Conservation (phyloP, 2,329 filamentous ascomycete species). For the Pseudocercospora pini-densiflorae region DNA sequence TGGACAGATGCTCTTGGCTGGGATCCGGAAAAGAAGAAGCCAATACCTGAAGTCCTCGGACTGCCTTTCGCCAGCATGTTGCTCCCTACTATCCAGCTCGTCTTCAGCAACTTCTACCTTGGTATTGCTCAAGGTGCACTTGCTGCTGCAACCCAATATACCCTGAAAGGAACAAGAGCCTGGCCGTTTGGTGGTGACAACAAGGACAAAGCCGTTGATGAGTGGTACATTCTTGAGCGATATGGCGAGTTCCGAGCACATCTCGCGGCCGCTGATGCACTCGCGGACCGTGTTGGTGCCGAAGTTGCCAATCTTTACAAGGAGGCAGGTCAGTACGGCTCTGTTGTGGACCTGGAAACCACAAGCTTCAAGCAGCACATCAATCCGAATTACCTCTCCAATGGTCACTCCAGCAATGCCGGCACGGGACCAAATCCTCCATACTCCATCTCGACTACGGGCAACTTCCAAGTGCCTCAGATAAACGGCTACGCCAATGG, state of each 20-base stretch:
- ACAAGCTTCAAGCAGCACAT: slow-evolving; percentile 19
- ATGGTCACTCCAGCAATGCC: slow-evolving; percentile 16
- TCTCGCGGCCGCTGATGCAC: slow-evolving; percentile 62
- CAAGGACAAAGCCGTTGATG: slow-evolving; percentile 63
- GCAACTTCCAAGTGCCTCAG: slow-evolving; percentile 24
- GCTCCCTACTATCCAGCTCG: slow-evolving; percentile 66
- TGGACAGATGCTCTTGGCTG: slow-evolving; percentile 69
- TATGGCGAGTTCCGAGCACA: slow-evolving; percentile 69
- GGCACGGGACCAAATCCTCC: slow-evolving; percentile 24
- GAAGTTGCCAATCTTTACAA: slow-evolving; percentile 55
- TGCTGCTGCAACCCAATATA: slow-evolving; percentile 61
- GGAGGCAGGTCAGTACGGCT: slow-evolving; percentile 37
- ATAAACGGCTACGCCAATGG: slow-evolving; percentile 16
- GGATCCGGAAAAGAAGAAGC: slow-evolving; percentile 56
- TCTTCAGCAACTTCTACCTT: slow-evolving; percentile 70
- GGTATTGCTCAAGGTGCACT: slow-evolving; percentile 66
- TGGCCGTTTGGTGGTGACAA: slow-evolving; percentile 69
- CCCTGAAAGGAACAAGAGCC: slow-evolving; percentile 59
- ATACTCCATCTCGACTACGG: slow-evolving; percentile 28
- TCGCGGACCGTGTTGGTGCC: slow-evolving; percentile 61
- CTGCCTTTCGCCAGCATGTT: slow-evolving; percentile 63
- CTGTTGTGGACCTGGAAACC: slow-evolving; percentile 20
- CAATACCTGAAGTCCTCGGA: slow-evolving; percentile 54
- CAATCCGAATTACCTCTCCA: slow-evolving; percentile 29
- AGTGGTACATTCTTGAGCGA: slow-evolving; percentile 67